Conservation (phyloP, 495 filamentous ascomycete species). For the Podospora appendiculata region DNA sequence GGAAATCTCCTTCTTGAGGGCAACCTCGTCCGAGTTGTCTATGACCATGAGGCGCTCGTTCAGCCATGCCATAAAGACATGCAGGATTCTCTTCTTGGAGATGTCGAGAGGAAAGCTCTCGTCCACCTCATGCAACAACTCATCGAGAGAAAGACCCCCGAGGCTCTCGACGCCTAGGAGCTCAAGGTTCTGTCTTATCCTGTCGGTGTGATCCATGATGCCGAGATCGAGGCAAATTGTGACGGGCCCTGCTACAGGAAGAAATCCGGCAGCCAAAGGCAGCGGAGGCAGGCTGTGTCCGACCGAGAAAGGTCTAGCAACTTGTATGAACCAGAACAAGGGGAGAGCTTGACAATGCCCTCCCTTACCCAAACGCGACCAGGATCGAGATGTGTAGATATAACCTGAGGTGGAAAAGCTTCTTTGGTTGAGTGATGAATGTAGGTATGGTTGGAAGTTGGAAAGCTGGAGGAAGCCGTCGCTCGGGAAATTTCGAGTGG, state of each 20-base stretch:
- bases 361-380: background rate
- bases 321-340: background rate
- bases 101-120: slow-evolving; percentile 1
- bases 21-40: slow-evolving; percentile 14
- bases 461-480: background rate
- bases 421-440: no score
- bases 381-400: no score
- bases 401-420: no score
- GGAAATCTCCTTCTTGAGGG: slow-evolving; percentile 7
- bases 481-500: background rate
- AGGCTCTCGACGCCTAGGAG: slow-evolving; percentile 5
- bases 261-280: no score
- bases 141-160: slow-evolving; percentile 9
- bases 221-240: background rate
- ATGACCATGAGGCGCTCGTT: slow-evolving; percentile 17
- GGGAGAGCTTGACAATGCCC: background rate
- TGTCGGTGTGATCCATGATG: slow-evolving; percentile 6
- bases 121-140: slow-evolving; percentile 11
- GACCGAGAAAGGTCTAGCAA: no score
- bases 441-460: background rate
- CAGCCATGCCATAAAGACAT: slow-evolving; percentile 24
- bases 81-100: slow-evolving; percentile 8
- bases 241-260: background rate
- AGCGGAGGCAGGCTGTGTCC: no score
- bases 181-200: slow-evolving; percentile 1